Evolutionary conservation across 1,284 basidiomycete species (phyloP).

Genomic region (Erythrobasidium hasegawianum): DNA sequence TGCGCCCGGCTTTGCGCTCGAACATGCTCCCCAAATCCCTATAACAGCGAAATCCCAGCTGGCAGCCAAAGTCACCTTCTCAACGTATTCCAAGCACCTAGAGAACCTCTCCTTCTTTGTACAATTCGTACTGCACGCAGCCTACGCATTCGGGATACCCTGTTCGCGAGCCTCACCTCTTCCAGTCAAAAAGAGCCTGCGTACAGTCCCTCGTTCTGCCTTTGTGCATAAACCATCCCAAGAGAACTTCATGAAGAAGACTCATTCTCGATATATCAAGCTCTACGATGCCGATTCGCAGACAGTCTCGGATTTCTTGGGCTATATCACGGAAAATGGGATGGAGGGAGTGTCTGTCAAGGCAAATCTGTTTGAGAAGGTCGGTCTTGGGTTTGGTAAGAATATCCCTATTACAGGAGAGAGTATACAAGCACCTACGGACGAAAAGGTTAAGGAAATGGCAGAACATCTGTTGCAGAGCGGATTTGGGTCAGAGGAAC

Average conservation of each 20-base stretch:
- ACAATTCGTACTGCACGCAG: constrained; percentile 80
- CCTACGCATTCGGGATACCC: constrained; percentile 77
- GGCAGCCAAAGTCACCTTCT: background rate
- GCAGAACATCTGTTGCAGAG: constrained; percentile 15
- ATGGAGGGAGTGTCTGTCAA: constrained; percentile 83
- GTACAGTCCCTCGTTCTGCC: constrained; percentile 81
- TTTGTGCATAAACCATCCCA: constrained; percentile 93
- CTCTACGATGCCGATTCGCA: constrained; percentile 81
- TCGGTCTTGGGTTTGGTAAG: constrained; percentile 63
- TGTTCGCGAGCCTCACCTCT: constrained; percentile 65
- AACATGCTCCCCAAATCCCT: background rate
- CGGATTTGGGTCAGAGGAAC: constrained; percentile 17
- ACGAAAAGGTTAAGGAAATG: constrained; percentile 32
- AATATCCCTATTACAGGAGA: constrained; percentile 37
- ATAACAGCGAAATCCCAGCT: background rate
- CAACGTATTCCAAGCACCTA: constrained; percentile 10
- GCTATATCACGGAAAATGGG: constrained; percentile 72
- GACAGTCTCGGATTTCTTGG: constrained; percentile 75
- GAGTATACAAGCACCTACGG: background rate
- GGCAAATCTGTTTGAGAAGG: constrained; percentile 70
- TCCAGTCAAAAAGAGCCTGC: constrained; percentile 72
- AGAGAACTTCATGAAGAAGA: constrained; percentile 87
- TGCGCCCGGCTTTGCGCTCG: background rate
- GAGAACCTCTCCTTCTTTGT: constrained; percentile 67
- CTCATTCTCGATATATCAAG: constrained; percentile 80